A percentile compares a stretch with the other conserved stretches of the same genome.
phyloP scores from a whole-genome alignment of 495 filamentous ascomycete species.

The Neurospora sp. region DNA sequence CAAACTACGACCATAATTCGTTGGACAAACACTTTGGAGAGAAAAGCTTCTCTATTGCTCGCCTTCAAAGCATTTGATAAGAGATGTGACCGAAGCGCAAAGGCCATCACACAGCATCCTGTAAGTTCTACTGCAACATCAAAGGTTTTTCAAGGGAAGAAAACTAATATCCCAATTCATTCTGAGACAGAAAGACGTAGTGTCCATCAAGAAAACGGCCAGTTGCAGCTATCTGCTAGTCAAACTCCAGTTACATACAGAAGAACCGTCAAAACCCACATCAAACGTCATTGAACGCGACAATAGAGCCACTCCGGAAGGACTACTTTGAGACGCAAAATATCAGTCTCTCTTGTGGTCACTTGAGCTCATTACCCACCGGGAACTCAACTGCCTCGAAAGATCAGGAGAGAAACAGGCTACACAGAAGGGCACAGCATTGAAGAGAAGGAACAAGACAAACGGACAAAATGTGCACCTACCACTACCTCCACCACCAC shows the following conservation, averaged over 20 bases:
- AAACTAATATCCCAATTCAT: no score
- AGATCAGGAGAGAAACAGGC: background rate
- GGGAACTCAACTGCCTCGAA: background rate
- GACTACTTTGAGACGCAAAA: background rate
- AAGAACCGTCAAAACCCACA: background rate
- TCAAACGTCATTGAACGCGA: background rate
- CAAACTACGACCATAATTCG: background rate
- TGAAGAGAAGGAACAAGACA: background rate
- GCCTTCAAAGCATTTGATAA: no score
- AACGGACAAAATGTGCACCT: constrained; percentile 8
- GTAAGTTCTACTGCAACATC: background rate
- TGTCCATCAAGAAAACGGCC: background rate
- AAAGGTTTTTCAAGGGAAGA: no score
- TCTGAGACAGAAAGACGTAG: background rate
- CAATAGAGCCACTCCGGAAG: background rate
- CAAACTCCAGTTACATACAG: background rate
- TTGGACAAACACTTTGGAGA: background rate
- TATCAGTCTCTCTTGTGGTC: background rate
- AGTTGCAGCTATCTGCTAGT: background rate
- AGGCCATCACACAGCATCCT: background rate
- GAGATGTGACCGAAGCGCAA: no score
- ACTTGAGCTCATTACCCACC: background rate
- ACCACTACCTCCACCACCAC: constrained; percentile 20
- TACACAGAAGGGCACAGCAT: background rate
- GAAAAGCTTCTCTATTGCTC: no score